Percentiles rank a stretch among this genome's conserved stretches.
Evolutionary conservation across 2,329 filamentous ascomycete species (phyloP).

Genomic region (Scedosporium dehoogii): DNA sequence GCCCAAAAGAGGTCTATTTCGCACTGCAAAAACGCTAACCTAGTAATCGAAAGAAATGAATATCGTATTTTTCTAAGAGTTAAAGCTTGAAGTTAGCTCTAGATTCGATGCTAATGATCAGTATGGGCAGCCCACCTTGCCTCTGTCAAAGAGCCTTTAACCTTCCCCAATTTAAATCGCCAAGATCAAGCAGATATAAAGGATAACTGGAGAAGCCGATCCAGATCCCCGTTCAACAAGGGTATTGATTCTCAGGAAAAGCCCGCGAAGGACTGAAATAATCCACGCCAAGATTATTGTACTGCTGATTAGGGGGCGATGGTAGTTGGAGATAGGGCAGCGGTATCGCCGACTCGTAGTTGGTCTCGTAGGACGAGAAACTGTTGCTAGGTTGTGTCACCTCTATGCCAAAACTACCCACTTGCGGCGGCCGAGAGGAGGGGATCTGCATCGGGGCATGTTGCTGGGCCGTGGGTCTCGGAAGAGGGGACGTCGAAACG

Average conservation of each 20-base stretch:
- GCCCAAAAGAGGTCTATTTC: neutral
- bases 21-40: neutral
- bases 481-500: neutral
- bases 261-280: neutral
- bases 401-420: neutral
- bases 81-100: no score
- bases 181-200: neutral
- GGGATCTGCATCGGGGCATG: neutral
- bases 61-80: no score
- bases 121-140: neutral
- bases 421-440: neutral
- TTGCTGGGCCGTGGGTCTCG: neutral
- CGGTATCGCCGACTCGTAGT: neutral
- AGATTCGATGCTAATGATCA: neutral
- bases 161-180: neutral
- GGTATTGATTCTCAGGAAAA: slow-evolving; percentile 1
- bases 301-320: slow-evolving; percentile 2
- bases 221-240: neutral
- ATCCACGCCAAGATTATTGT: neutral
- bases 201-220: neutral
- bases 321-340: slow-evolving; percentile 1
- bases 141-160: no score
- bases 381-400: neutral
- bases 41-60: neutral
- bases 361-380: neutral